Evolutionary conservation across 495 filamentous ascomycete genomes (phyloP).

Genomic region (Daldinia caldariorum): DNA sequence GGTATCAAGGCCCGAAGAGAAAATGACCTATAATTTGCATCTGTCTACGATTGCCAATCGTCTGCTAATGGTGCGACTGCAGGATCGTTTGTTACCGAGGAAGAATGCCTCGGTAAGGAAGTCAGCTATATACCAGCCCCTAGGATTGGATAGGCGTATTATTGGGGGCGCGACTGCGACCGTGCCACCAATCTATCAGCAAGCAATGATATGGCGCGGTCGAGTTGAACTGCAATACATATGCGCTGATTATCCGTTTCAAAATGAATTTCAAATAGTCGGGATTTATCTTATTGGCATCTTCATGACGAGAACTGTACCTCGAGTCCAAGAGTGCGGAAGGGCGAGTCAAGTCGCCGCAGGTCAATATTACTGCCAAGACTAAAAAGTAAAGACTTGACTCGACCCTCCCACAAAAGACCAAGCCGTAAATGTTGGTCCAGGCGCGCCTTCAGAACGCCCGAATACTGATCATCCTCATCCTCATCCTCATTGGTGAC

Average conservation of each 20-base stretch:
- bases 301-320: slow-evolving; percentile 89
- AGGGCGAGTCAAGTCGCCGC: slow-evolving; percentile 72
- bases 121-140: not conserved
- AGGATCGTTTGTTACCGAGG: not conserved
- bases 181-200: slow-evolving; percentile 10
- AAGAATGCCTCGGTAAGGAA: slow-evolving; percentile 1
- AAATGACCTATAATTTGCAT: slow-evolving; percentile 16
- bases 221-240: not conserved
- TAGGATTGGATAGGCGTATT: not conserved
- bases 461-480: slow-evolving; percentile 71
- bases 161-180: slow-evolving; percentile 3
- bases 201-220: slow-evolving; percentile 16
- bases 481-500: slow-evolving; percentile 45
- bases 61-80: not conserved
- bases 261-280: not conserved
- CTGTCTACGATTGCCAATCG: slow-evolving; percentile 4
- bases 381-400: slow-evolving; percentile 93
- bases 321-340: slow-evolving; percentile 83
- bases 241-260: not conserved
- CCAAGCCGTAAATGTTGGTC: slow-evolving; percentile 87
- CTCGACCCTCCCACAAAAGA: slow-evolving; percentile 90
- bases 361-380: slow-evolving; percentile 83
- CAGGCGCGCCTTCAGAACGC: slow-evolving; percentile 88
- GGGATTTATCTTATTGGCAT: slow-evolving; percentile 4
- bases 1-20: slow-evolving; percentile 6